Evolutionary conservation across 2,329 filamentous ascomycete species (phyloP).

Genomic region (Hirsutella rhossiliensis): DNA sequence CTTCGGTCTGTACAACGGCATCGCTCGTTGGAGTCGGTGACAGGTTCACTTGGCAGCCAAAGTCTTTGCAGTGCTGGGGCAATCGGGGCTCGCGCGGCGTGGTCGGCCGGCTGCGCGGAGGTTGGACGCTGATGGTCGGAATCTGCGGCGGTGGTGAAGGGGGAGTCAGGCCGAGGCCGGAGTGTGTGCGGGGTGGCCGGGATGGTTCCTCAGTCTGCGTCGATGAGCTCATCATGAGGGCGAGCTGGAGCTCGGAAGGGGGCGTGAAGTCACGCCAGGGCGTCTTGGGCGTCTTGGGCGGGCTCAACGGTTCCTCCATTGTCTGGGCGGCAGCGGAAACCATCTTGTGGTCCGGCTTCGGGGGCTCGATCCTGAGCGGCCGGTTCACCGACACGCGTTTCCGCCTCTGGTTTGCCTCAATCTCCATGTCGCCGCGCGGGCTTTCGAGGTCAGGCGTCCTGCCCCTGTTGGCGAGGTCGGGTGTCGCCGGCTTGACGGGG

Average conservation of each 20-base stretch:
- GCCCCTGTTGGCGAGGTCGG: slow-evolving; percentile 25
- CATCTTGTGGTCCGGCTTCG: slow-evolving; percentile 34
- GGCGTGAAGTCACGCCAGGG: slow-evolving; percentile 28
- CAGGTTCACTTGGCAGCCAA: slow-evolving; percentile 63
- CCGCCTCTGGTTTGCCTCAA: slow-evolving; percentile 62
- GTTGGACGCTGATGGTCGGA: slow-evolving; percentile 84
- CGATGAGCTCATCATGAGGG: slow-evolving; percentile 37
- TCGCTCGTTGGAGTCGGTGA: slow-evolving; percentile 13
- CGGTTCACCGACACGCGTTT: slow-evolving; percentile 51
- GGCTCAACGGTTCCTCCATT: slow-evolving; percentile 35
- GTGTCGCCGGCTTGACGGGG: slow-evolving; percentile 26
- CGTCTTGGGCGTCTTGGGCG: slow-evolving; percentile 51
- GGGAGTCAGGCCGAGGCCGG: slow-evolving; percentile 12
- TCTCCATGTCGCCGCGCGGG: slow-evolving; percentile 39
- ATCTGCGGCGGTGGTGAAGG: slow-evolving; percentile 40
- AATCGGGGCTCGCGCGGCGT: slow-evolving; percentile 64
- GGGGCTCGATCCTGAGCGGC: slow-evolving; percentile 36
- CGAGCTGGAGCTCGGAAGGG: slow-evolving; percentile 19
- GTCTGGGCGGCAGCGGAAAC: slow-evolving; percentile 34
- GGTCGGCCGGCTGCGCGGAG: slow-evolving; percentile 71
- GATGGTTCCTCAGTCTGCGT: slow-evolving; percentile 45
- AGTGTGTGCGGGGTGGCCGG: slow-evolving; percentile 7
- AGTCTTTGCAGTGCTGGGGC: slow-evolving; percentile 72
- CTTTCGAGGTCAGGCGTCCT: slow-evolving; percentile 30
- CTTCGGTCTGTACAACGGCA: slow-evolving; percentile 67